Conservation (phyloP, 1,284 basidiomycete species). For the Tilletia indica region DNA sequence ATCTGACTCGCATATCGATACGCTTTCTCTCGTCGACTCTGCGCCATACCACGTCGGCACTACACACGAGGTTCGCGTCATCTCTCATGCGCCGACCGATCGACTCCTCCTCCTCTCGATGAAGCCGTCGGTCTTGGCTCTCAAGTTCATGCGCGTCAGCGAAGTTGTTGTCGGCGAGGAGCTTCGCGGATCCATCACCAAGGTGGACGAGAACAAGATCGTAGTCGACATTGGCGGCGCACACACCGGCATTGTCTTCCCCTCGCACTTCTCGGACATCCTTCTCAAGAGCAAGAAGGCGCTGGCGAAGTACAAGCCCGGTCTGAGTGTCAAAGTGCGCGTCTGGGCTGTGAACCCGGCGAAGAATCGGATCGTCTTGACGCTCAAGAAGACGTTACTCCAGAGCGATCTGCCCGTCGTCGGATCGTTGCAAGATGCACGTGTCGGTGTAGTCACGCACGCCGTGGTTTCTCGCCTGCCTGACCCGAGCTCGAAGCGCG, state of each 20-base stretch:
- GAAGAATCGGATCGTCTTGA: constrained; percentile 78
- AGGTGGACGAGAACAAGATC: constrained; percentile 44
- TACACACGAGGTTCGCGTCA: constrained; percentile 79
- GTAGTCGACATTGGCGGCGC: constrained; percentile 50
- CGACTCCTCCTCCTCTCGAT: constrained; percentile 83
- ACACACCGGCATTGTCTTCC: constrained; percentile 84
- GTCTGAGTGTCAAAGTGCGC: constrained; percentile 78
- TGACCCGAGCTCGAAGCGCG: constrained; percentile 27
- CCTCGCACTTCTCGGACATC: constrained; percentile 85
- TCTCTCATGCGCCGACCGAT: constrained; percentile 82
- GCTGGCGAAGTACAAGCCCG: constrained; percentile 79
- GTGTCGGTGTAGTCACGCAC: constrained; percentile 72
- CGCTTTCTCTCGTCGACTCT: constrained; percentile 65
- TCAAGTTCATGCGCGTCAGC: constrained; percentile 79
- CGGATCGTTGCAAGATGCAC: constrained; percentile 72
- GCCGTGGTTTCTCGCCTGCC: constrained; percentile 67
- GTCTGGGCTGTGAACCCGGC: constrained; percentile 83
- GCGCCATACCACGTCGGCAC: constrained; percentile 45
- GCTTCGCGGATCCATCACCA: constrained; percentile 40
- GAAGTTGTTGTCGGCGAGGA: constrained; percentile 64
- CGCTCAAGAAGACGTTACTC: constrained; percentile 87
- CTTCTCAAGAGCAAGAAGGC: constrained; percentile 69
- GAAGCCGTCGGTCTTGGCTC: constrained; percentile 76
- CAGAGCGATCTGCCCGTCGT: constrained; percentile 66
- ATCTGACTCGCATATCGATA: constrained; percentile 82